These are phyloP conservation scores for Yamadazyma sp. DNA, from an alignment of 805 yeast species.

Conservation along the genomic window DNA sequence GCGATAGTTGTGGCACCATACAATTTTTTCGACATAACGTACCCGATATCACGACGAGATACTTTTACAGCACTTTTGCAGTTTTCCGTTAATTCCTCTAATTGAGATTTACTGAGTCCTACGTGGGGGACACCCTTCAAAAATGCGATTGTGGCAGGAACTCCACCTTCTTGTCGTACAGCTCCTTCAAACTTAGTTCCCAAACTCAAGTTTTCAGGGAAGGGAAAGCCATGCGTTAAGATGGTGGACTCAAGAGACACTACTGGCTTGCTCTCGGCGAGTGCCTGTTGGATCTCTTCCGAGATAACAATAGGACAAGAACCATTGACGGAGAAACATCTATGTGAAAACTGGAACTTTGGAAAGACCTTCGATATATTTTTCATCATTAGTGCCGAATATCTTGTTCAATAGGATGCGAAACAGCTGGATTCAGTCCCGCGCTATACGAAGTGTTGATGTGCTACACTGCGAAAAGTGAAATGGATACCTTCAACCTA, in stretches of 20 bases:
- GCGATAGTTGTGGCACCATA: conserved; percentile 91
- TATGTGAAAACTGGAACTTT: too few species aligned
- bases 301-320: conserved; percentile 24
- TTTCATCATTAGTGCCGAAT: too few species aligned
- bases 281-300: conserved; percentile 64
- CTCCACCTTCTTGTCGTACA: conserved; percentile 60
- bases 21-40: conserved; percentile 59
- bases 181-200: conserved; percentile 64
- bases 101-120: conserved; percentile 53
- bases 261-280: conserved; percentile 57
- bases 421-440: too few species aligned
- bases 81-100: conserved; percentile 50
- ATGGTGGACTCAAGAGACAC: conserved; percentile 87
- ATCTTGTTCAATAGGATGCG: too few species aligned
- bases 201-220: conserved; percentile 71
- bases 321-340: background rate
- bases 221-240: conserved; percentile 87
- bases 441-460: too few species aligned
- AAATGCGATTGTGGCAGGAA: conserved; percentile 87
- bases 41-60: conserved; percentile 78
- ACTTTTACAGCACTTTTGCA: conserved; percentile 52
- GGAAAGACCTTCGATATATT: too few species aligned
- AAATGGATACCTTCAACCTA: background rate
- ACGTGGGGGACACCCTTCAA: conserved; percentile 69
- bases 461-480: too few species aligned